Conservation (phyloP, 306 rosid species). For the Gleditsia sinensis region DNA sequence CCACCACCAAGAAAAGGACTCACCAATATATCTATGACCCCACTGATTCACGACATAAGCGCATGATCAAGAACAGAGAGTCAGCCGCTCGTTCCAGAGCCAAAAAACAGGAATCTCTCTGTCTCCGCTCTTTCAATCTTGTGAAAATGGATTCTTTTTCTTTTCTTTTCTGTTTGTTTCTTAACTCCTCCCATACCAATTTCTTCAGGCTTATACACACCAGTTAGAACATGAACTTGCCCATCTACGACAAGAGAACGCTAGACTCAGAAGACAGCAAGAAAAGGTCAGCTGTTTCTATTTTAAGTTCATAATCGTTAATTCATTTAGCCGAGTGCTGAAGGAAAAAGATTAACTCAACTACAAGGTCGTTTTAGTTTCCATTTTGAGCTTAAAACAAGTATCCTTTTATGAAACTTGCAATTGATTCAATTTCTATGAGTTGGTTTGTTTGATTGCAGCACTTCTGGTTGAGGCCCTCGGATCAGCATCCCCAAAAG, state of each 20-base stretch:
- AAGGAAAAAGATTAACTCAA: no score
- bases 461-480: not conserved
- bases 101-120: slow-evolving; percentile 31
- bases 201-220: slow-evolving; percentile 32
- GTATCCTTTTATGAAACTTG: not conserved
- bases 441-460: not conserved
- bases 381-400: not conserved
- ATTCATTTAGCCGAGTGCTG: not conserved
- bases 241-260: slow-evolving; percentile 34
- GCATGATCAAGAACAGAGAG: slow-evolving; percentile 37
- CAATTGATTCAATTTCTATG: not conserved
- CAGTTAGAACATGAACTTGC: slow-evolving; percentile 27
- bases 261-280: slow-evolving; percentile 18
- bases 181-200: not conserved
- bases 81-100: slow-evolving; percentile 41
- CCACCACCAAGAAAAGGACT: not conserved
- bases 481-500: not conserved
- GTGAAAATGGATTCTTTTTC: not conserved
- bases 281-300: slow-evolving; percentile 17
- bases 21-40: not conserved
- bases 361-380: not conserved
- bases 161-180: not conserved
- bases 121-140: not conserved
- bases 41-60: slow-evolving; percentile 6
- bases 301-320: not conserved